phyloP scores from a whole-genome alignment of 1,139 yeast genomes.

The Yamadazyma conglobata region DNA sequence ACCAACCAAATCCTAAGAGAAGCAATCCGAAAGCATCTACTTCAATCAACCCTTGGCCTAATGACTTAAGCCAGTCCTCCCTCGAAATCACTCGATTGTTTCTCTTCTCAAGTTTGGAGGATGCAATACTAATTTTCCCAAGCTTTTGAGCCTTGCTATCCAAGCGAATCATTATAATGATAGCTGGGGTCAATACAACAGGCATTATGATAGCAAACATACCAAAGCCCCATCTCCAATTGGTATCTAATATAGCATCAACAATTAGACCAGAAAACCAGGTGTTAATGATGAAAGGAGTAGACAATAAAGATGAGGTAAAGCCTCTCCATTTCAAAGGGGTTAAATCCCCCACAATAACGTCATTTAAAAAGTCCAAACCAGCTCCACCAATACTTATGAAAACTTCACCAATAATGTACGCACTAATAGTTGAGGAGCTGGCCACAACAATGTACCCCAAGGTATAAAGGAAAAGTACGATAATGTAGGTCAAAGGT shows the following conservation, averaged over 20 bases:
- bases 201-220: slow-evolving; percentile 36
- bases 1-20: slow-evolving; percentile 30
- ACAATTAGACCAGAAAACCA: slow-evolving; percentile 33
- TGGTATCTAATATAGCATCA: slow-evolving; percentile 21
- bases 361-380: slow-evolving; percentile 17
- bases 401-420: slow-evolving; percentile 27
- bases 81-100: slow-evolving; percentile 1
- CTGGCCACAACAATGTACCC: slow-evolving; percentile 27
- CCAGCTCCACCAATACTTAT: slow-evolving; percentile 24
- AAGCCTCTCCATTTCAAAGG: slow-evolving; percentile 32
- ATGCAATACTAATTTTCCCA: slow-evolving; percentile 2
- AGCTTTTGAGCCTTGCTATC: slow-evolving; percentile 19
- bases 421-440: slow-evolving; percentile 24
- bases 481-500: slow-evolving; percentile 22
- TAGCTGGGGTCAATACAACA: slow-evolving; percentile 25
- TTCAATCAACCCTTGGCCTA: slow-evolving; percentile 13
- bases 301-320: slow-evolving; percentile 18
- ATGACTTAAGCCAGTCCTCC: slow-evolving; percentile 2
- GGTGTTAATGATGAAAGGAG: slow-evolving; percentile 26
- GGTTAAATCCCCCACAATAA: slow-evolving; percentile 30
- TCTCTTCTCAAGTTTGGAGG: slow-evolving; percentile 2
- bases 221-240: slow-evolving; percentile 42
- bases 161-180: slow-evolving; percentile 21
- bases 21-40: slow-evolving; percentile 32
- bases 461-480: slow-evolving; percentile 19